Evolutionary conservation across 1,284 basidiomycete genomes (phyloP).

Genomic region (Rhizoctonia solani): DNA sequence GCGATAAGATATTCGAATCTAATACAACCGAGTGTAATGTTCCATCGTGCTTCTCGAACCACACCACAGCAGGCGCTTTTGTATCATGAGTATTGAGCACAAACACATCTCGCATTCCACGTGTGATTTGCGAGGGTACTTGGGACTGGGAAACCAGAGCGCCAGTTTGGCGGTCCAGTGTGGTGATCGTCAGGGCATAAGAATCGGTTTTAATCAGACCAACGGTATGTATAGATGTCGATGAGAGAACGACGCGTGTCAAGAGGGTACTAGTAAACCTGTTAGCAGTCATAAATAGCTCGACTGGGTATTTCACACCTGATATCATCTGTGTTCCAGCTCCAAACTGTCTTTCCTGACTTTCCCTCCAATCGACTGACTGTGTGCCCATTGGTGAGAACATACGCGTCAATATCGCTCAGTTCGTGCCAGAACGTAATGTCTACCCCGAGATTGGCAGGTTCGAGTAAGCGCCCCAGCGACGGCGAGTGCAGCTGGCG

Average conservation of each 20-base stretch:
- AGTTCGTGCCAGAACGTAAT: slow-evolving; percentile 45
- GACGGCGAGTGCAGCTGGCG: slow-evolving; percentile 57
- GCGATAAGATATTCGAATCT: slow-evolving; percentile 57
- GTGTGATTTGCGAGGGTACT: slow-evolving; percentile 61
- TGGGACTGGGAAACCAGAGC: slow-evolving; percentile 55
- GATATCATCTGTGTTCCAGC: slow-evolving; percentile 65
- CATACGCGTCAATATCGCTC: slow-evolving; percentile 50
- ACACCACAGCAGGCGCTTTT: slow-evolving; percentile 55
- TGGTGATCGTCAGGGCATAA: slow-evolving; percentile 67
- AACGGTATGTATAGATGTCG: slow-evolving; percentile 63
- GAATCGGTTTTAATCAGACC: slow-evolving; percentile 68
- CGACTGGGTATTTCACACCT: slow-evolving; percentile 52
- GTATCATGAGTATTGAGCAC: slow-evolving; percentile 40
- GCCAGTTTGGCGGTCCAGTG: slow-evolving; percentile 61
- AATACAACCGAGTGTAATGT: slow-evolving; percentile 50
- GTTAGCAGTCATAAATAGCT: too few species aligned
- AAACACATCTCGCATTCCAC: slow-evolving; percentile 42
- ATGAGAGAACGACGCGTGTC: slow-evolving; percentile 61
- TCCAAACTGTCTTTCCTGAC: slow-evolving; percentile 63
- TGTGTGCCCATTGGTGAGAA: slow-evolving; percentile 63
- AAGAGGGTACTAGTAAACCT: slow-evolving; percentile 57
- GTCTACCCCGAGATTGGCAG: slow-evolving; percentile 53
- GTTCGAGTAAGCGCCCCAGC: slow-evolving; percentile 55
- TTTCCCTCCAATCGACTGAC: slow-evolving; percentile 55
- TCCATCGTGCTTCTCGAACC: slow-evolving; percentile 65